phyloP scores from a whole-genome alignment of 2,329 filamentous ascomycete genomes.

The Ophiostoma ips region DNA sequence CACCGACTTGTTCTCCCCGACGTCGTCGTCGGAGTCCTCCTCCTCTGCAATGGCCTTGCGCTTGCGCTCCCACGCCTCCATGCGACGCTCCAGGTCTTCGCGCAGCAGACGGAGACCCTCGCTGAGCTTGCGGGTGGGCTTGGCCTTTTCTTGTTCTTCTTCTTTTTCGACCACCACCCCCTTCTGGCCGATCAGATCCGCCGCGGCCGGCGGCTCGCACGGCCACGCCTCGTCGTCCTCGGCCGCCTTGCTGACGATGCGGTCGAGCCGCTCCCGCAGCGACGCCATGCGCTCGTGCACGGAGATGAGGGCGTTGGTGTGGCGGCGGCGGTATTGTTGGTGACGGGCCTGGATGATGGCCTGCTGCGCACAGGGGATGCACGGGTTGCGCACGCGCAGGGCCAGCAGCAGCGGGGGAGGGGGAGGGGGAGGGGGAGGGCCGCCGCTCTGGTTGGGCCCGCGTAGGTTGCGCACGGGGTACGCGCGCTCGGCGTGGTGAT shows the following conservation, averaged over 20 bases:
- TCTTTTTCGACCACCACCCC: no score
- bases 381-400: background rate
- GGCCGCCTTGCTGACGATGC: background rate
- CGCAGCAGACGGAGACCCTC: slow-evolving; percentile 5
- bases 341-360: no score
- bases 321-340: no score
- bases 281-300: background rate
- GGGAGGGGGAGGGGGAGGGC: background rate
- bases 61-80: slow-evolving; percentile 3
- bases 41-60: background rate
- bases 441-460: background rate
- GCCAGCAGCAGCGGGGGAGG: slow-evolving; percentile 2
- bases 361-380: background rate
- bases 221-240: slow-evolving; percentile 2
- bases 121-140: slow-evolving; percentile 3
- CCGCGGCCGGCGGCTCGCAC: background rate
- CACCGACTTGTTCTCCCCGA: background rate
- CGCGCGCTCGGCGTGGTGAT: slow-evolving; percentile 1
- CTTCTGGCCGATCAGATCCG: no score
- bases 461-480: background rate
- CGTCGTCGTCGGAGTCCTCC: background rate
- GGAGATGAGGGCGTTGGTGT: background rate
- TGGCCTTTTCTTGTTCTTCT: background rate
- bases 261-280: background rate
- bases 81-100: slow-evolving; percentile 6